A percentile compares a stretch with the other conserved stretches of the same genome.
Evolutionary conservation across 2,329 filamentous ascomycete genomes (phyloP).

Genomic region (Phyllachora maydis): DNA sequence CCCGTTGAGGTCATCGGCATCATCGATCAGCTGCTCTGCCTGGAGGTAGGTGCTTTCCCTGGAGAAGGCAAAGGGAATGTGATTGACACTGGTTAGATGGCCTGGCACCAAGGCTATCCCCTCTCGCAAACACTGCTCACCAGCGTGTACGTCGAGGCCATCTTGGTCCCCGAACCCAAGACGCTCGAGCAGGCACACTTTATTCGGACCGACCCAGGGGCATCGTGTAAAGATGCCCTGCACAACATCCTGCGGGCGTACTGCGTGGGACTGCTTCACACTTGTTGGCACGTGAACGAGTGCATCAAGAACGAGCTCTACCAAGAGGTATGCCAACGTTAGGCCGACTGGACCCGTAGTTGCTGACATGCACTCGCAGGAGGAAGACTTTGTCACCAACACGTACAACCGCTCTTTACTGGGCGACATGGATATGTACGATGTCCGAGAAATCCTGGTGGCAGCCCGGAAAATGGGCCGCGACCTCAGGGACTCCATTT

Average conservation of each 20-base stretch:
- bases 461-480: slow-evolving; percentile 31
- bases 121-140: slow-evolving; percentile 90
- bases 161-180: slow-evolving; percentile 50
- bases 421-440: slow-evolving; percentile 33
- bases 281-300: slow-evolving; percentile 58
- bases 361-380: too few relatives aligned
- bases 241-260: slow-evolving; percentile 60
- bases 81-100: slow-evolving; percentile 65
- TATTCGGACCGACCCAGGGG: slow-evolving; percentile 14
- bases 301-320: slow-evolving; percentile 68
- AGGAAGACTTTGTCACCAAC: slow-evolving; percentile 92
- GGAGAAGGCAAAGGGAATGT: too few relatives aligned
- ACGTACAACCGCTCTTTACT: slow-evolving; percentile 69
- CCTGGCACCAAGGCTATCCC: slow-evolving; percentile 92
- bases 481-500: slow-evolving; percentile 15
- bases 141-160: slow-evolving; percentile 69
- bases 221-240: slow-evolving; percentile 26
- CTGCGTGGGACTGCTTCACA: slow-evolving; percentile 67
- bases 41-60: slow-evolving; percentile 52
- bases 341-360: too few relatives aligned
- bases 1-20: slow-evolving; percentile 76
- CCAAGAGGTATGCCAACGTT: slow-evolving; percentile 62
- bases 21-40: slow-evolving; percentile 78
- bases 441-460: slow-evolving; percentile 32
- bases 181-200: slow-evolving; percentile 47